Evolutionary conservation across 2,329 filamentous ascomycete species (phyloP).

Genomic region (Colletotrichum lindemuthianum): DNA sequence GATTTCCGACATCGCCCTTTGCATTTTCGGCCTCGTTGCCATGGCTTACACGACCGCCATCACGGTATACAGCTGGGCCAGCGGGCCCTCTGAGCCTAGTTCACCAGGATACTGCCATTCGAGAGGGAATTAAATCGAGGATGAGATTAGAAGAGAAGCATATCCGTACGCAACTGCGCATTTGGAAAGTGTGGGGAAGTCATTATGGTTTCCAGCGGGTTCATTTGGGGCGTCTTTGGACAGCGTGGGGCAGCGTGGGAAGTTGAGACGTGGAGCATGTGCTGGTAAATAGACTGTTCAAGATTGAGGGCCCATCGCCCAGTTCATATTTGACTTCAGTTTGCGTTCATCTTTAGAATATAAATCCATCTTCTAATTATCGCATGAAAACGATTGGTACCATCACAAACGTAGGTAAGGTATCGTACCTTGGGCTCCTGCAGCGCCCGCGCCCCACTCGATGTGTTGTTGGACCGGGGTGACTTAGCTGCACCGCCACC

Average conservation of each 20-base stretch:
- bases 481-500: slow-evolving; percentile 16
- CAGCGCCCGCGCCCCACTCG: too few relatives aligned
- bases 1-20: slow-evolving; percentile 77
- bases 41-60: slow-evolving; percentile 93
- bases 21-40: slow-evolving; percentile 83
- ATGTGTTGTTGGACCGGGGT: neutral
- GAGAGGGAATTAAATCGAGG: slow-evolving; percentile 39
- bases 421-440: too few relatives aligned
- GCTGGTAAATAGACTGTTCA: slow-evolving; percentile 35
- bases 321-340: slow-evolving; percentile 14
- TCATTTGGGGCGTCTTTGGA: slow-evolving; percentile 15
- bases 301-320: slow-evolving; percentile 35
- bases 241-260: slow-evolving; percentile 21
- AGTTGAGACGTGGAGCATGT: slow-evolving; percentile 9
- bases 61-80: slow-evolving; percentile 88
- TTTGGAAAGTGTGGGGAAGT: slow-evolving; percentile 31
- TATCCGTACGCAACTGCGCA: slow-evolving; percentile 2
- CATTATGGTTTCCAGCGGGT: slow-evolving; percentile 34
- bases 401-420: too few relatives aligned
- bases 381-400: neutral
- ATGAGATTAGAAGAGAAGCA: neutral
- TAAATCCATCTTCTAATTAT: neutral
- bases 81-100: slow-evolving; percentile 56
- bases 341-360: too few relatives aligned
- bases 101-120: slow-evolving; percentile 65